Base-by-base conservation (phyloP, 306 rosid genomes). In the Oxytropis ochrocephala region DNA sequence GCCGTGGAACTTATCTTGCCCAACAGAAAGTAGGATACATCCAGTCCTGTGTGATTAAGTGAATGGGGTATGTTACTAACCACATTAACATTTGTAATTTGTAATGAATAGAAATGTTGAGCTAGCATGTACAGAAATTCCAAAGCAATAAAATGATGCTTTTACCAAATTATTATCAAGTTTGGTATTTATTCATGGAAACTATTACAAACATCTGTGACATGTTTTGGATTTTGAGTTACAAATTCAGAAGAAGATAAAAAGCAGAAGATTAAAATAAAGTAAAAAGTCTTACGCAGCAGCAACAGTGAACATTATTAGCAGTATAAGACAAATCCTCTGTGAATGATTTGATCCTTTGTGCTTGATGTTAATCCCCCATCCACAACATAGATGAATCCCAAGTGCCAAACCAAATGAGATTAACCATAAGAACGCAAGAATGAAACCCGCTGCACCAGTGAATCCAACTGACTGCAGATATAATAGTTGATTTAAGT, bases 381-480 rank as follows among this genome's bases (percentile, higher is more conserved):
- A 95, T 33, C 97, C 97, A 70, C 95, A 95, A 82, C 85, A 85
- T 36, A 76, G 86, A 80, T 91, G 91, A 69, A 89, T 66, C 56
- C 55, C 54, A 65, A 95, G 92, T 27, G 92, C 88, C 76, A 84
- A 48, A 48, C 97, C 99, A 75, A 95, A 95, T 29, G 87, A 80
- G 75, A 95, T 14, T 70, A 95, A 87, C 99, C 99, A 95, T 13
- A 95, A 52, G 51, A 86, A 21, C 7, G 99, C 80, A 79, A 95
- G 93, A 81, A 91, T 47, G 60, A 95, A 91, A 73, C 91, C 99
- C 58, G 88, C 81, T 0, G 85, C 88, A 41, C 97, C 99, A 0
- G 96, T 95, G 79, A 95, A 95, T 75, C 92, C 99, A 83, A 95
- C 99, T 21, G 99, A 95, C 99, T 95, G 84, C 81, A 79, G 41